Evolutionary conservation across 2,329 filamentous ascomycete genomes (phyloP).

Genomic region (Pestalotiopsis sp.): DNA sequence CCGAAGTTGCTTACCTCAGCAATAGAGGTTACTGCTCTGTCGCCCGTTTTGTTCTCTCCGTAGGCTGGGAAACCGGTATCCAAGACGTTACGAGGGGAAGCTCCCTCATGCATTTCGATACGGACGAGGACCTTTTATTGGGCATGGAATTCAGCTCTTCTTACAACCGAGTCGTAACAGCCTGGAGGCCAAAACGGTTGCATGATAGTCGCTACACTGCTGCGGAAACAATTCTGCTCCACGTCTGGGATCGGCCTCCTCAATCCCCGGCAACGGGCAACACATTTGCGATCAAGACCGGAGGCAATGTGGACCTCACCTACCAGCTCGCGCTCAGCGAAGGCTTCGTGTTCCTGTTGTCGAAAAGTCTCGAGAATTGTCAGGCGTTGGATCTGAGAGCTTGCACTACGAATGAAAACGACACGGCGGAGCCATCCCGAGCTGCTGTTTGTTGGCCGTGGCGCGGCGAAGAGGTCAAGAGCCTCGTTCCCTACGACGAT

Average conservation of each 20-base stretch:
- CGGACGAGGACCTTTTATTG: neutral
- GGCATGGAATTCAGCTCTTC: neutral
- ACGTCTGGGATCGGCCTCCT: neutral
- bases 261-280: neutral
- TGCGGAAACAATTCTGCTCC: neutral
- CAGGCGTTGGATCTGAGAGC: neutral
- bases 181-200: neutral
- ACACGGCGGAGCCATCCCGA: neutral
- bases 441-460: neutral
- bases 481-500: neutral
- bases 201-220: neutral
- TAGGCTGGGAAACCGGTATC: neutral
- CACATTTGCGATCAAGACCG: neutral
- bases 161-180: neutral
- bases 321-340: neutral
- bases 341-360: neutral
- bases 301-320: neutral
- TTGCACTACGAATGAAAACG: neutral
- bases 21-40: neutral
- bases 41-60: neutral
- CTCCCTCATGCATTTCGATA: neutral
- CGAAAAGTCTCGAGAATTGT: neutral
- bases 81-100: neutral
- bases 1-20: neutral
- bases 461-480: neutral